These are phyloP conservation scores for Golubevia sp. DNA, from an alignment of 1,284 basidiomycete genomes.

Conservation along the genomic window DNA sequence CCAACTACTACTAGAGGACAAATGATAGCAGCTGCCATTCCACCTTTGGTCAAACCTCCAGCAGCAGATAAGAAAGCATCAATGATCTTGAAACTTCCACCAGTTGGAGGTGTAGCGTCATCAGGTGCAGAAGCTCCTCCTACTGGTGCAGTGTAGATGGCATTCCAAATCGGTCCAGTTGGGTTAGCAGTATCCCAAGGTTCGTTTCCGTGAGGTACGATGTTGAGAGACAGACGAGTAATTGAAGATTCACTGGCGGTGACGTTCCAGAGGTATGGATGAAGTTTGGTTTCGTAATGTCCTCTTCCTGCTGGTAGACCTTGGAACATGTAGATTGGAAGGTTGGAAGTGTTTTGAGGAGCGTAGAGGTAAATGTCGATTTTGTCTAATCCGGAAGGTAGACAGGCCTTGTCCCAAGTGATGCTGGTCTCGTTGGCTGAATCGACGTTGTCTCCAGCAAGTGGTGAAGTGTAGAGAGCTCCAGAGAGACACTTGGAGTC, in stretches of 20 bases:
- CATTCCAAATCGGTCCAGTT: conserved; percentile 46
- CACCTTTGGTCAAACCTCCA: conserved; percentile 37
- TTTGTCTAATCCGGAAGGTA: conserved; percentile 22
- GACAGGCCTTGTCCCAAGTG: conserved; percentile 39
- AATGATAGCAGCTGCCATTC: conserved; percentile 52
- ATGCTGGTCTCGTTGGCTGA: conserved; percentile 33
- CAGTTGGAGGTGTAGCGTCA: conserved; percentile 20
- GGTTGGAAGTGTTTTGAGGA: conserved; percentile 24
- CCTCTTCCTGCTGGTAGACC: conserved; percentile 29
- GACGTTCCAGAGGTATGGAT: conserved; percentile 49
- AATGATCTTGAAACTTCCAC: conserved; percentile 27
- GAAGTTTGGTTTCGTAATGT: conserved; percentile 32
- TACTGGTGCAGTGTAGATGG: conserved; percentile 36
- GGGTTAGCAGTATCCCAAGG: conserved; percentile 56
- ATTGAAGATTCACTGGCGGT: conserved; percentile 23
- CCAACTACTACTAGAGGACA: conserved; percentile 43
- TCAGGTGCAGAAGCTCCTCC: conserved; percentile 26
- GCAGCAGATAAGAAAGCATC: conserved; percentile 34
- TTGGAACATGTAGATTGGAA: conserved; percentile 49
- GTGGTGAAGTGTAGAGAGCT: conserved; percentile 37
- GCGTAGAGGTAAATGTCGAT: conserved; percentile 59
- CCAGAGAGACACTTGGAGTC: conserved; percentile 27
- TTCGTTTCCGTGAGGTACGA: conserved; percentile 52
- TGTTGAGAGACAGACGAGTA: conserved; percentile 42
- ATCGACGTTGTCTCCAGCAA: conserved; percentile 18